Conservation (phyloP, 2,329 filamentous ascomycete species). For the Fusarium phyllophilum region DNA sequence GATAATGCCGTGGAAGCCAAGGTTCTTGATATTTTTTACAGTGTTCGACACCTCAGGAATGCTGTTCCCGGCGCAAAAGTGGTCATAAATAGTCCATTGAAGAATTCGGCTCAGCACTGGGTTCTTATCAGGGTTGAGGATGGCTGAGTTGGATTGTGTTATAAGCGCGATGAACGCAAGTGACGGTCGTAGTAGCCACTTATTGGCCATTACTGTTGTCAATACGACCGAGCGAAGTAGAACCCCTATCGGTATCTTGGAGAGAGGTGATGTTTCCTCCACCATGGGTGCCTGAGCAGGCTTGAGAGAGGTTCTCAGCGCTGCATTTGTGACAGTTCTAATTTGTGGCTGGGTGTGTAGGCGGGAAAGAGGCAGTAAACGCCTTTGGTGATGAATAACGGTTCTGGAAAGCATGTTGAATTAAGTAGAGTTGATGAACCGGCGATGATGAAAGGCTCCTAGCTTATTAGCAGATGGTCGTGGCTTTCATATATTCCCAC, state of each 20-base stretch:
- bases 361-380: background rate
- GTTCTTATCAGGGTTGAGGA: constrained; percentile 58
- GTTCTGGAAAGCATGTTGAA: constrained; percentile 17
- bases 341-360: background rate
- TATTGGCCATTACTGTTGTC: constrained; percentile 44
- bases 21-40: constrained; percentile 55
- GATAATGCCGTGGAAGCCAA: constrained; percentile 64
- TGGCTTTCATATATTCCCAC: background rate
- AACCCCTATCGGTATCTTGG: constrained; percentile 37
- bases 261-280: constrained; percentile 14
- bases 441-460: rapidly evolving
- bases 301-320: constrained; percentile 10
- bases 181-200: constrained; percentile 40
- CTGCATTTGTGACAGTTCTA: background rate
- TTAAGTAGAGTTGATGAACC: rapidly evolving
- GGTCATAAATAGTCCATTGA: constrained; percentile 61
- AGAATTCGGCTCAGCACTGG: constrained; percentile 54
- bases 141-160: constrained; percentile 40
- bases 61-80: constrained; percentile 66
- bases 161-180: constrained; percentile 39
- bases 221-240: constrained; percentile 41
- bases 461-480: background rate
- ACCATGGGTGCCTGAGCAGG: background rate
- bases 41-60: constrained; percentile 57
- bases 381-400: background rate